These are phyloP conservation scores for Bipolaris cookei DNA, from an alignment of 2,329 filamentous ascomycete genomes.

Conservation along the genomic window DNA sequence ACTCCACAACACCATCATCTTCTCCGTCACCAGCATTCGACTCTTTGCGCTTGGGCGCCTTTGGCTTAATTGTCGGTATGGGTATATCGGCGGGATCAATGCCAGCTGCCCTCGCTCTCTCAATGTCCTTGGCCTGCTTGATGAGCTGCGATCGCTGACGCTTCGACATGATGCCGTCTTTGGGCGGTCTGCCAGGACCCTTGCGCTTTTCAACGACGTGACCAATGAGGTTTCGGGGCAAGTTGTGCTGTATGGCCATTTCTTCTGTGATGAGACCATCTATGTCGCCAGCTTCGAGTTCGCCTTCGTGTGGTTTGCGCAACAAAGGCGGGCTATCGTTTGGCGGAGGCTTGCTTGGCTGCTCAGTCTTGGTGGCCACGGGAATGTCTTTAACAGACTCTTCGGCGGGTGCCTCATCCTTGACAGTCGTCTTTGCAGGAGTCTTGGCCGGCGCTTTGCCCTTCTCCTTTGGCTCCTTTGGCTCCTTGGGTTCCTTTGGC, in stretches of 20 bases:
- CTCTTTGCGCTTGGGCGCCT: constrained; percentile 46
- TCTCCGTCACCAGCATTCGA: constrained; percentile 48
- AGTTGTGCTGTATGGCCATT: constrained; percentile 51
- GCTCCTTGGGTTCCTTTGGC: constrained; percentile 28
- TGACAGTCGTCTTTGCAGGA: constrained; percentile 31
- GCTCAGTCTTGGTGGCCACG: constrained; percentile 30
- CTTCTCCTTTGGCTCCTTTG: constrained; percentile 29
- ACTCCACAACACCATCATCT: constrained; percentile 43
- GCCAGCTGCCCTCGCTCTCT: constrained; percentile 48
- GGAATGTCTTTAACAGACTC: constrained; percentile 37
- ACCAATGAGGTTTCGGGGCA: constrained; percentile 48
- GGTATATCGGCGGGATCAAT: constrained; percentile 48
- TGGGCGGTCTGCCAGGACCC: constrained; percentile 80
- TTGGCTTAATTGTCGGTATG: constrained; percentile 43
- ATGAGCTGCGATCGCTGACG: constrained; percentile 70
- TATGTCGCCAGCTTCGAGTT: constrained; percentile 41
- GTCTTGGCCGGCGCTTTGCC: constrained; percentile 33
- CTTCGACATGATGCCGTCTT: constrained; percentile 84
- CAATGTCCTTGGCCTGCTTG: constrained; percentile 62
- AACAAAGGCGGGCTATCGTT: constrained; percentile 37
- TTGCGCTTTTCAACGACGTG: constrained; percentile 66
- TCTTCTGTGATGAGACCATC: constrained; percentile 46
- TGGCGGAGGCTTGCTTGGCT: constrained; percentile 32
- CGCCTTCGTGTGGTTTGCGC: constrained; percentile 38
- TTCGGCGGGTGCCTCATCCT: constrained; percentile 39